These are phyloP conservation scores for Huntiella savannae DNA, from an alignment of 2,329 filamentous ascomycete genomes.

Conservation along the genomic window DNA sequence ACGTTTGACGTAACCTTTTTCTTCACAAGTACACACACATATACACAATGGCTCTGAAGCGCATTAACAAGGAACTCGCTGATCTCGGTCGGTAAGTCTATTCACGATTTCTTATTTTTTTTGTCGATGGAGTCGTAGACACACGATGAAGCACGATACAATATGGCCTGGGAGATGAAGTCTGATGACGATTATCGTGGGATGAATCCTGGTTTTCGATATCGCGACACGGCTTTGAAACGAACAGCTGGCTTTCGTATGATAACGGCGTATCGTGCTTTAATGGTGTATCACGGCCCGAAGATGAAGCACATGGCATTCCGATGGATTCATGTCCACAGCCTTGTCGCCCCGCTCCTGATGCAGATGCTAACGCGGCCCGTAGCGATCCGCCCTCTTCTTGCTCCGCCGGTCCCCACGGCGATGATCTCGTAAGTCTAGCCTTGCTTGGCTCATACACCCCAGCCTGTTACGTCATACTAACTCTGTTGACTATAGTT, in stretches of 20 bases:
- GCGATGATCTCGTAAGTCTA: slow-evolving; percentile 80
- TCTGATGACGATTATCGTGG: too few relatives aligned
- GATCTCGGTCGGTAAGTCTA: slow-evolving; percentile 63
- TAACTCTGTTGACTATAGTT: slow-evolving; percentile 40
- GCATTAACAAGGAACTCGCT: slow-evolving; percentile 86
- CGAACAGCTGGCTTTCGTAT: too few relatives aligned
- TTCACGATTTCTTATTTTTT: not conserved
- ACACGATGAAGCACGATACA: not conserved
- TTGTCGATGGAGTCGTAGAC: not conserved
- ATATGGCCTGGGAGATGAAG: too few relatives aligned
- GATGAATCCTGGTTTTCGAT: too few relatives aligned
- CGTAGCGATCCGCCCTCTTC: slow-evolving; percentile 89
- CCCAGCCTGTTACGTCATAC: slow-evolving; percentile 13
- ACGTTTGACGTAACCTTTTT: not conserved
- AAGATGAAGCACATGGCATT: too few relatives aligned
- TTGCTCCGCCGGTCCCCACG: slow-evolving; percentile 91
- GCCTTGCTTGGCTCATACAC: not conserved
- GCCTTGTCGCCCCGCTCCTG: not conserved
- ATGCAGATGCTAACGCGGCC: slow-evolving; percentile 5
- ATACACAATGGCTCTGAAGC: slow-evolving; percentile 62
- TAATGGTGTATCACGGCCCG: too few relatives aligned
- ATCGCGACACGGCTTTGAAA: too few relatives aligned
- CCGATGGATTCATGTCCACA: not conserved
- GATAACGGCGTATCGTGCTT: too few relatives aligned
- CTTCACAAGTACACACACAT: slow-evolving; percentile 11